Evolutionary conservation across 768 basidiomycete genomes (phyloP), one percentile per base, ranked within the genome.

Genomic region (Strobilomyces confusus): DNA sequence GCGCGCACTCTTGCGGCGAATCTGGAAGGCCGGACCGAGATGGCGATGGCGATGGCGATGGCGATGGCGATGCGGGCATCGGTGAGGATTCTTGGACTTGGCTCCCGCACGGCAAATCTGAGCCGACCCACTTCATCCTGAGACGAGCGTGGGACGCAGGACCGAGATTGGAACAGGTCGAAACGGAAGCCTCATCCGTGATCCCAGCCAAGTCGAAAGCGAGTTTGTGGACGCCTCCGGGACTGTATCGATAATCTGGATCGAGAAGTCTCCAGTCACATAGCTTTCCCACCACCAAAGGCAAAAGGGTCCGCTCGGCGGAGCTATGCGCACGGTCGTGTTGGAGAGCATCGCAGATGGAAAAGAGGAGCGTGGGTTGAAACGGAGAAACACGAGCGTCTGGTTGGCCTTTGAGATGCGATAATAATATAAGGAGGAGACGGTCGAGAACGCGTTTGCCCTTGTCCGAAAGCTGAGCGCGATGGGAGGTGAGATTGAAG

Each of bases 241-340:
- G 22, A 30, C 59, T 58, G 50, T 22, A 45, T 6, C 63, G 66
- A 50, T 52, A 17, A 0, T 43, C 42, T 20, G 46, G 53, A 30
- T 63, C 59, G 20, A 65, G 56, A 41, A 68, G 51, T 41, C 66
- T 59, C 66, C 66, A 67, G 9, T 49, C 51, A 17, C 64, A 58
- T 41, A 67, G 53, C 52, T 48, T 66, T 17, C 41, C 45, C 55
- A 67, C 49, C 17, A 66, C 66, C 47, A 14, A 54, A 37, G 66
- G 63, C 9, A 67, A 47, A 9, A 66, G 13, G 41, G 56, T 12
- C 23, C 34, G 49, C 23, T 47, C 51, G 4, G 13, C 23, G 14
- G 50, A 22, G 29, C 20, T 19, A 20, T 23, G 25, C 1, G 33
- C 17, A 3, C n/a, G 29, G 26, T n/a, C 34, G 3, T 22, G 44